Conservation (phyloP, 2,329 filamentous ascomycete species). For the Dothideomycetidae sp. region DNA sequence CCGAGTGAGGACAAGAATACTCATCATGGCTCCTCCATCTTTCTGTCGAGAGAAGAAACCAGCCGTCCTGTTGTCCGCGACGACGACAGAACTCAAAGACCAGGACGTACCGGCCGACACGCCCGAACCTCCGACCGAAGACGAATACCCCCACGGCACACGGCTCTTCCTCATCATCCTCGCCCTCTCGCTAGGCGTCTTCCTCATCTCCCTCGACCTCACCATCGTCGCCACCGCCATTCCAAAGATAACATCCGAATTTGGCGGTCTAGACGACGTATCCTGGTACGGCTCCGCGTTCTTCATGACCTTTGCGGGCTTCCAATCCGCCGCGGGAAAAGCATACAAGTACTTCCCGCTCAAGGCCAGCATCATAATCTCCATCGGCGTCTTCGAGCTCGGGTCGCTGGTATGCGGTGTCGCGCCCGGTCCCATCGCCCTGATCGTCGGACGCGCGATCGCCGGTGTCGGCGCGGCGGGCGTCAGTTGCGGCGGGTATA, state of each 20-base stretch:
- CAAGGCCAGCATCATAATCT: conserved; percentile 21
- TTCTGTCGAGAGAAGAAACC: no score
- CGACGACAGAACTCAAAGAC: no score
- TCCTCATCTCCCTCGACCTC: not conserved
- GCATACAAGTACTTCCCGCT: conserved; percentile 14
- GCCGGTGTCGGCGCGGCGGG: conserved; percentile 40
- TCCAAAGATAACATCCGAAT: conserved; percentile 18
- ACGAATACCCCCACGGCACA: not conserved
- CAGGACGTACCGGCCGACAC: no score
- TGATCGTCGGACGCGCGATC: conserved; percentile 42
- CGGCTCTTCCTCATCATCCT: not conserved
- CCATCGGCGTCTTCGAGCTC: conserved; percentile 30
- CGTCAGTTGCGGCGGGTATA: conserved; percentile 16
- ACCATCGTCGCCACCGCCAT: conserved; percentile 21
- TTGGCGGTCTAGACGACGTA: conserved; percentile 14
- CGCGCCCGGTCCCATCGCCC: conserved; percentile 34
- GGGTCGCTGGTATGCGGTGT: conserved; percentile 40
- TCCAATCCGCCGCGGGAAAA: conserved; percentile 12
- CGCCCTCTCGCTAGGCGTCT: not conserved
- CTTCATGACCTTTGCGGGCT: conserved; percentile 4
- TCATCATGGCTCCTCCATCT: no score
- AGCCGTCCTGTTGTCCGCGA: no score
- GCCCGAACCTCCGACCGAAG: no score
- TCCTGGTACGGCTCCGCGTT: conserved; percentile 20
- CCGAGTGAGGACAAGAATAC: no score